These are phyloP conservation scores for Saccharomycopsis schoenii DNA, from an alignment of 805 yeast genomes.

Conservation along the genomic window DNA sequence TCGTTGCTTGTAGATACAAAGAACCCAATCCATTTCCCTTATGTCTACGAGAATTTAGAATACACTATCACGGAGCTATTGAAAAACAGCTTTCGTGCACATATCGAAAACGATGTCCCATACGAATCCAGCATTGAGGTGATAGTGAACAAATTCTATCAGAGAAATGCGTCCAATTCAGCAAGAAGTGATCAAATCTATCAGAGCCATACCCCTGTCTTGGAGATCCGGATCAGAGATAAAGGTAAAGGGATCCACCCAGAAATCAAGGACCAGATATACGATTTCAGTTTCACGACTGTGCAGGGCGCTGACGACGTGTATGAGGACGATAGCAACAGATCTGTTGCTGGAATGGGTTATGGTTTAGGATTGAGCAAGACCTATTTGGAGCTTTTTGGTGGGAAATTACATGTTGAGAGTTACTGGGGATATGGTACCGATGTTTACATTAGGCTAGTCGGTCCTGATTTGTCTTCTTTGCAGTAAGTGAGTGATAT, in stretches of 20 bases:
- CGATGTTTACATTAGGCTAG: constrained; percentile 53
- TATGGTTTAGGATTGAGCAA: constrained; percentile 83
- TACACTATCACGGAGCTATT: constrained; percentile 79
- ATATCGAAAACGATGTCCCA: constrained; percentile 49
- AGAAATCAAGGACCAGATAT: constrained; percentile 52
- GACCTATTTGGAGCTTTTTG: constrained; percentile 65
- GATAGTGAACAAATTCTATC: constrained; percentile 9
- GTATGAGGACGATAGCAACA: constrained; percentile 29
- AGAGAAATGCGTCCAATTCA: constrained; percentile 18
- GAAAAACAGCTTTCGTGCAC: constrained; percentile 83
- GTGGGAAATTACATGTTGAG: constrained; percentile 60
- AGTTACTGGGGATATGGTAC: constrained; percentile 73
- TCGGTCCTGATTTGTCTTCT: constrained; percentile 20
- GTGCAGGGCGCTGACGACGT: constrained; percentile 53
- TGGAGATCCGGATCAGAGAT: constrained; percentile 74
- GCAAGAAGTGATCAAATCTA: constrained; percentile 18
- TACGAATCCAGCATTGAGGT: constrained; percentile 23
- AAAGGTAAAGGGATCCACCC: constrained; percentile 84
- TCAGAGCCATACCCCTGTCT: constrained; percentile 30
- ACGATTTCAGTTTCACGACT: constrained; percentile 81
- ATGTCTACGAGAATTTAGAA: constrained; percentile 80
- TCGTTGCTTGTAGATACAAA: constrained; percentile 6
- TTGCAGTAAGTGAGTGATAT: background rate
- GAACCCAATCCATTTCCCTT: constrained; percentile 49
- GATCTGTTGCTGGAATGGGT: constrained; percentile 80